A percentile compares a stretch with the other conserved stretches of the same genome.
Conservation (phyloP, 2,329 filamentous ascomycete genomes). For the Dactylella cylindrospora region DNA sequence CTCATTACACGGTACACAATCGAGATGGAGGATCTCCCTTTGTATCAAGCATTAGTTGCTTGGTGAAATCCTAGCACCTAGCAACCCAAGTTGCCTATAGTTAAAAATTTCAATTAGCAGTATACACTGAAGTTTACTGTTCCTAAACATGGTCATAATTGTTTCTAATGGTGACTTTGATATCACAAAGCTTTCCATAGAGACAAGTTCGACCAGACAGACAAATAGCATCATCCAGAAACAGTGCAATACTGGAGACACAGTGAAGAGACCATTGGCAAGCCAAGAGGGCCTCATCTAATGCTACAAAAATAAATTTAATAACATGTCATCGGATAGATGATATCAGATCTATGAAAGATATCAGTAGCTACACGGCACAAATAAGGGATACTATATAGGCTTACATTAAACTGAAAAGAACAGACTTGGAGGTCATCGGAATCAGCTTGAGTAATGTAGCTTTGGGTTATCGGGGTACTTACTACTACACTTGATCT, state of each 20-base stretch:
- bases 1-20: too few species aligned
- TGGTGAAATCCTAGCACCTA: too few species aligned
- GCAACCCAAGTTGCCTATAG: too few species aligned
- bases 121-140: too few species aligned
- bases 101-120: too few species aligned
- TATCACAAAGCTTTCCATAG: slow-evolving; percentile 24
- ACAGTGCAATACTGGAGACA: slow-evolving; percentile 44
- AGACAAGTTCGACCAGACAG: slow-evolving; percentile 28
- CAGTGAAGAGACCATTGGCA: slow-evolving; percentile 40
- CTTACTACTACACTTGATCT: slow-evolving; percentile 63
- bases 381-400: too few species aligned
- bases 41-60: too few species aligned
- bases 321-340: slow-evolving; percentile 45
- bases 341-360: too few species aligned
- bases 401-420: slow-evolving; percentile 58
- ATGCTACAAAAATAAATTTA: slow-evolving; percentile 43
- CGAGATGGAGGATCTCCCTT: too few species aligned
- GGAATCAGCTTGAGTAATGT: neutral
- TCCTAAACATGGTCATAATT: too few species aligned
- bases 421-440: slow-evolving; percentile 62
- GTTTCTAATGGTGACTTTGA: slow-evolving; percentile 16
- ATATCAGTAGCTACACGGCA: too few species aligned
- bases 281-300: slow-evolving; percentile 39
- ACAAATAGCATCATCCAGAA: slow-evolving; percentile 37
- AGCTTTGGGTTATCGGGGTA: neutral